Base-by-base conservation (phyloP, 208 protist species). In the Acanthamoeba royreba region DNA sequence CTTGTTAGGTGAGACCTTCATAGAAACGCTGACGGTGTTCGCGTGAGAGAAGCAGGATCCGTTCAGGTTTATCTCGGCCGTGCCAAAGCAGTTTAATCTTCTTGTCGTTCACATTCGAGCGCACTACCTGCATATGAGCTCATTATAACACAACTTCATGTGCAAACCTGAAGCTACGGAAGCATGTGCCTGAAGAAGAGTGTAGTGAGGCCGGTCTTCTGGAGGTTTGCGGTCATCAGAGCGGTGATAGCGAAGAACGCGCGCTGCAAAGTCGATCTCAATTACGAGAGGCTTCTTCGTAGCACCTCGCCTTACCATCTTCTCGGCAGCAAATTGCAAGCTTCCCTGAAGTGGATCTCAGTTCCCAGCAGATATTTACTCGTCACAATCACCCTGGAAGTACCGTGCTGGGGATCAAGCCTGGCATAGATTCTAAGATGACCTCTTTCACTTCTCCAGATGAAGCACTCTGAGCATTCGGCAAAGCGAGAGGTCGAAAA, bases 11-110 rank as follows among this genome's bases (percentile, higher is more conserved):
- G 8, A 25, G 11, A 90, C 83, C 83, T 63, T 90, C 83, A 40
- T 90, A 90, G n/a, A 90, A 90, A 4, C 83, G 83, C 43, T 90
- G 46, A 19, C 7, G 28, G 19, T 90, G 83, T 42, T 90, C 83
- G 28, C 5, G 28, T 22, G 49, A 43, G 31, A 35, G 49, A 4
- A 90, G 40, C 22, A 90, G 2, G 35, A 90, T 25, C 11, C 83
- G 42, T 47, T 90, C 83, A 22, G n/a, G 38, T 38, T 90, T 90
- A 3, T 90, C 83, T 2, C 83, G 45, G 25, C 83, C 83, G 28
- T 38, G 52, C 83, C 83, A 90, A 47, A 90, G 40, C 47, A 90
- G 25, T 25, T 45, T 53, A 40, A 90, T 17, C 46, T 90, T 90
- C 35, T 25, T 53, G 5, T 90, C 83, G 52, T 63, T 90, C 15